phyloP scores from a whole-genome alignment of 2,329 filamentous ascomycete genomes.

The Fusarium xylarioides region DNA sequence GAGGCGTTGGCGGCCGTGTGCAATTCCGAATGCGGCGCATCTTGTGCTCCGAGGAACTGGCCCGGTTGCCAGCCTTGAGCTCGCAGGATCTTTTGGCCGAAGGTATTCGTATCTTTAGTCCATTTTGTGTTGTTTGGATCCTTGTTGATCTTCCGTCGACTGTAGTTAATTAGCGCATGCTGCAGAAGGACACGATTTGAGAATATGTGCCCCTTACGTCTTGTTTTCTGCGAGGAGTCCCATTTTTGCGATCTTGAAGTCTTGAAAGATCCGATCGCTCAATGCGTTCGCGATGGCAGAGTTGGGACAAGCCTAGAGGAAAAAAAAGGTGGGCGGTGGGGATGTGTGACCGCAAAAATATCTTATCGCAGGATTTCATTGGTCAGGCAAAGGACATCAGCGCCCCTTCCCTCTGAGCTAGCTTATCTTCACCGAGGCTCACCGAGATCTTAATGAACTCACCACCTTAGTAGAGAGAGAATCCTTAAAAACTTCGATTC shows the following conservation, averaged over 20 bases:
- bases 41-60: constrained; percentile 78
- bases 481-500: background rate
- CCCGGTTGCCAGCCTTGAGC: constrained; percentile 93
- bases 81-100: constrained; percentile 89
- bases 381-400: constrained; percentile 8
- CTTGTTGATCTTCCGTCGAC: constrained; percentile 75
- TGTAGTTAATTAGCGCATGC: constrained; percentile 32
- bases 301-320: constrained; percentile 20
- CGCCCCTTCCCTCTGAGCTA: background rate
- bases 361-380: constrained; percentile 45
- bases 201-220: constrained; percentile 38
- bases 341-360: constrained; percentile 31
- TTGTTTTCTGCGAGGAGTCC: constrained; percentile 50
- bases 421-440: constrained; percentile 26
- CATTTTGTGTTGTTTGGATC: constrained; percentile 98
- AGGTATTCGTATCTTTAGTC: constrained; percentile 82
- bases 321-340: constrained; percentile 48
- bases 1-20: constrained; percentile 84
- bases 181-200: background rate
- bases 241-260: constrained; percentile 41
- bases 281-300: constrained; percentile 16
- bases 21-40: constrained; percentile 77
- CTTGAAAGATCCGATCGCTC: constrained; percentile 9
- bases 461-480: background rate
- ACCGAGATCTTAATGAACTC: background rate